Evolutionary conservation across 2,329 filamentous ascomycete genomes (phyloP).

Genomic region (Colletotrichum nymphaeae): DNA sequence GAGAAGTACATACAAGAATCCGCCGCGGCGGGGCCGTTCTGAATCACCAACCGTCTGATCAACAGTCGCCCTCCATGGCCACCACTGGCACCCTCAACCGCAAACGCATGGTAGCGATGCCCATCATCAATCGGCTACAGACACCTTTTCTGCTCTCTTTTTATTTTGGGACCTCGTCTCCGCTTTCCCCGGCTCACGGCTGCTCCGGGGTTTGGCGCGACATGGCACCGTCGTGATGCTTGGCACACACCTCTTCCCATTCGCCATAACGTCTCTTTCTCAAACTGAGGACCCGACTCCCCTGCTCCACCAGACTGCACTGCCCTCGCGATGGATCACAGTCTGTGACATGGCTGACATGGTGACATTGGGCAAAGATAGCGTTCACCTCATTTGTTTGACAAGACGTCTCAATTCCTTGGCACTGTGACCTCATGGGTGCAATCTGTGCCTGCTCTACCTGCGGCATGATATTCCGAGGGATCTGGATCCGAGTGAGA

Average conservation of each 20-base stretch:
- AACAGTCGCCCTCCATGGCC: conserved; percentile 18
- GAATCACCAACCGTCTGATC: conserved; percentile 34
- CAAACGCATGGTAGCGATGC: conserved; percentile 22
- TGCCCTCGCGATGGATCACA: conserved; percentile 27
- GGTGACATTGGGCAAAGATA: conserved; percentile 12
- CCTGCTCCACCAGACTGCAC: conserved; percentile 21
- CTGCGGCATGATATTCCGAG: conserved; percentile 6
- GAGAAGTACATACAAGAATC: background rate
- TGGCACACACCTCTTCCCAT: conserved; percentile 14
- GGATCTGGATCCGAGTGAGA: conserved; percentile 19
- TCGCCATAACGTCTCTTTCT: conserved; percentile 12
- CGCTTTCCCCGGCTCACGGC: conserved; percentile 23
- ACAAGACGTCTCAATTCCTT: conserved; percentile 35
- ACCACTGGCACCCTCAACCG: conserved; percentile 24
- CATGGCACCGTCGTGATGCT: conserved; percentile 31
- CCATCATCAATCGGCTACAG: conserved; percentile 26
- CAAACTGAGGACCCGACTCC: conserved; percentile 3
- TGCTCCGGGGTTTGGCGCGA: conserved; percentile 31
- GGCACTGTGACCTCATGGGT: conserved; percentile 25
- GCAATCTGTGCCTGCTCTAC: conserved; percentile 10
- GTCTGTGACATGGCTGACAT: conserved; percentile 34
- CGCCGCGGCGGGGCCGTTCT: conserved; percentile 25
- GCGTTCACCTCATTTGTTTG: conserved; percentile 29
- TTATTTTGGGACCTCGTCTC: conserved; percentile 31
- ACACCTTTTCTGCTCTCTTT: background rate